Conservation (phyloP, 257 asterid genomes). For the Gentiana macrophylla region DNA sequence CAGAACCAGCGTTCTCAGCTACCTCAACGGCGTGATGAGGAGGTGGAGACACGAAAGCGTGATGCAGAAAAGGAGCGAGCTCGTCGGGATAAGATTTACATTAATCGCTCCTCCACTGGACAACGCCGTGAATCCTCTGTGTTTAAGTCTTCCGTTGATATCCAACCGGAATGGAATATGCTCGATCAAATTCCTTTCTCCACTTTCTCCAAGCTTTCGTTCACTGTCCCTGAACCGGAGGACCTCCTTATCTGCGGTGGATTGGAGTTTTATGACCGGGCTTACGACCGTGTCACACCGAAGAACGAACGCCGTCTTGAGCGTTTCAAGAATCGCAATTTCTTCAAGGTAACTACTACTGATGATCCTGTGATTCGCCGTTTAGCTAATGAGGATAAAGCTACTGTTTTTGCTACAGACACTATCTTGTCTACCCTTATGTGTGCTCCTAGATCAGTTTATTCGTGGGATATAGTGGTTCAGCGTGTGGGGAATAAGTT, state of each 20-base stretch:
- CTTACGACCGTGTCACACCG: slow-evolving; percentile 78
- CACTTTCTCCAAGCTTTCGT: slow-evolving; percentile 74
- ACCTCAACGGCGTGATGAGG: slow-evolving; percentile 95
- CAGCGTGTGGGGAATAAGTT: slow-evolving; percentile 92
- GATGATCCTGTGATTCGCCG: slow-evolving; percentile 96
- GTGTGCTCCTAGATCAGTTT: slow-evolving; percentile 93
- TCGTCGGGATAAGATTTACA: slow-evolving; percentile 60
- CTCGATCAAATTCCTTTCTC: slow-evolving; percentile 96
- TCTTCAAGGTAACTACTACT: slow-evolving; percentile 86
- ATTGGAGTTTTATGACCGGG: slow-evolving; percentile 79
- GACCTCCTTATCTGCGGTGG: slow-evolving; percentile 77
- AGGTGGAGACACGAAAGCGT: slow-evolving; percentile 75
- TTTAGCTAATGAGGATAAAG: slow-evolving; percentile 92
- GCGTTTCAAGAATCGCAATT: slow-evolving; percentile 81
- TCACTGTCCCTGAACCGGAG: slow-evolving; percentile 77
- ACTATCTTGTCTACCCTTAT: slow-evolving; percentile 68
- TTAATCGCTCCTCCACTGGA: slow-evolving; percentile 41
- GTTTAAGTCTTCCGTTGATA: slow-evolving; percentile 85
- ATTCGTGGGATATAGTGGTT: slow-evolving; percentile 92
- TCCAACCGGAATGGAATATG: slow-evolving; percentile 99
- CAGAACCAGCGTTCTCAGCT: slow-evolving; percentile 67
- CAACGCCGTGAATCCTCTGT: slow-evolving; percentile 77
- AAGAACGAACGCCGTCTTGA: slow-evolving; percentile 63
- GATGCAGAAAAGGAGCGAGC: slow-evolving; percentile 92
- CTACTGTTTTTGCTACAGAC: slow-evolving; percentile 89